These are phyloP conservation scores for Trametes punicea DNA, from an alignment of 768 basidiomycete species.

Conservation along the genomic window DNA sequence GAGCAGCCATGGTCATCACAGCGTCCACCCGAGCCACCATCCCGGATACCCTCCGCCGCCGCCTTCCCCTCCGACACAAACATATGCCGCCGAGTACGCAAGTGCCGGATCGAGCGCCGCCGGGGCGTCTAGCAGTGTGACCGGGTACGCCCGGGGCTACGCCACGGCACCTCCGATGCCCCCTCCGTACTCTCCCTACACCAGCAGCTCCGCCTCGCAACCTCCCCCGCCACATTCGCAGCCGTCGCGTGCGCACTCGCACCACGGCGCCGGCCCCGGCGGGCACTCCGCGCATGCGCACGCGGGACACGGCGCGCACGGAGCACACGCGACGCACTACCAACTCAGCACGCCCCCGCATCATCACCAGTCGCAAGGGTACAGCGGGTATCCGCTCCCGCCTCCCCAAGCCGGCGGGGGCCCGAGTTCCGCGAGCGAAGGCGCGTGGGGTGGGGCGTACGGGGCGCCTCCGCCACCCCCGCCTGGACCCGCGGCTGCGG, in stretches of 20 bases:
- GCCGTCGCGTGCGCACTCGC: slow-evolving; percentile 8
- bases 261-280: background rate
- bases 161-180: slow-evolving; percentile 5
- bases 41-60: slow-evolving; percentile 18
- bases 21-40: slow-evolving; percentile 24
- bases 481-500: background rate
- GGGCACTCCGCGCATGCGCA: background rate
- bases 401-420: slow-evolving; percentile 8
- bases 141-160: slow-evolving; percentile 6
- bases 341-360: slow-evolving; percentile 28
- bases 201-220: background rate
- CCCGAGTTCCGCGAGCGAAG: background rate
- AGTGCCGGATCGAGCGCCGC: slow-evolving; percentile 7
- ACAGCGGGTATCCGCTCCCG: slow-evolving; percentile 27
- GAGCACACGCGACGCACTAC: slow-evolving; percentile 20
- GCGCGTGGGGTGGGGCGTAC: slow-evolving; percentile 9
- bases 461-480: slow-evolving; percentile 12
- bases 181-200: slow-evolving; percentile 12
- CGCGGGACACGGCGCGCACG: background rate
- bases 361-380: slow-evolving; percentile 22
- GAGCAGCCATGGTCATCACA: slow-evolving; percentile 23
- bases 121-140: background rate
- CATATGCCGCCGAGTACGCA: slow-evolving; percentile 17
- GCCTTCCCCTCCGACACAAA: slow-evolving; percentile 12
- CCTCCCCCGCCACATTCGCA: slow-evolving; percentile 3